Evolutionary conservation across 2,329 filamentous ascomycete species (phyloP).

Genomic region (Zasmidium cellare): DNA sequence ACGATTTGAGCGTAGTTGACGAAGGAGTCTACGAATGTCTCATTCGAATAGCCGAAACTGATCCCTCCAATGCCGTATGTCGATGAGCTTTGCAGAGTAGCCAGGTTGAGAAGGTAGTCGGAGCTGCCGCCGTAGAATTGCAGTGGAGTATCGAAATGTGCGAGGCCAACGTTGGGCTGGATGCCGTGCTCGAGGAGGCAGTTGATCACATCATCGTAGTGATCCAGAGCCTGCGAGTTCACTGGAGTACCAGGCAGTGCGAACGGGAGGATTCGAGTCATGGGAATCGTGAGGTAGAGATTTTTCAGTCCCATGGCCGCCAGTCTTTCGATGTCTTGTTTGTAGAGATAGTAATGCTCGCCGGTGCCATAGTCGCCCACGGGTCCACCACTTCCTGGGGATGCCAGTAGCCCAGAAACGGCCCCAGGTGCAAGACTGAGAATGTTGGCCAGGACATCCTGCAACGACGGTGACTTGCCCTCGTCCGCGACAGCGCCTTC

Average conservation of each 20-base stretch:
- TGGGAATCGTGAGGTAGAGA: constrained; percentile 48
- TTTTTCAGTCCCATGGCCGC: constrained; percentile 38
- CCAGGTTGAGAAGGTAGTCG: background rate
- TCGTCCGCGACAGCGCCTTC: constrained; percentile 33
- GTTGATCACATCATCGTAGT: constrained; percentile 51
- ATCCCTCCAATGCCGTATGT: constrained; percentile 3
- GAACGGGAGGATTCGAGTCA: constrained; percentile 52
- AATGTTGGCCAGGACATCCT: constrained; percentile 4
- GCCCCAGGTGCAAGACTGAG: background rate
- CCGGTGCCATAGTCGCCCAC: constrained; percentile 38
- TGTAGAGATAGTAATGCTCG: constrained; percentile 53
- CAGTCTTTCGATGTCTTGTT: constrained; percentile 38
- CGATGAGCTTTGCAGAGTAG: background rate
- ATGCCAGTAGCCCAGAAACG: background rate
- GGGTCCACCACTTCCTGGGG: background rate
- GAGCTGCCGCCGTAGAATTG: constrained; percentile 11
- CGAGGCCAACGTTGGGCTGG: constrained; percentile 46
- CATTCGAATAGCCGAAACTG: constrained; percentile 14
- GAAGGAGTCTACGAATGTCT: constrained; percentile 34
- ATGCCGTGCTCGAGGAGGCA: constrained; percentile 42
- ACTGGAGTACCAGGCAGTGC: constrained; percentile 41
- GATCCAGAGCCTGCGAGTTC: constrained; percentile 47
- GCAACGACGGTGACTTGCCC: constrained; percentile 28
- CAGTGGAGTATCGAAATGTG: constrained; percentile 42
- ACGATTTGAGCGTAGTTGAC: constrained; percentile 41